These are phyloP conservation scores for Logfia minima DNA, from an alignment of 129 eudicot species.

Conservation along the genomic window DNA sequence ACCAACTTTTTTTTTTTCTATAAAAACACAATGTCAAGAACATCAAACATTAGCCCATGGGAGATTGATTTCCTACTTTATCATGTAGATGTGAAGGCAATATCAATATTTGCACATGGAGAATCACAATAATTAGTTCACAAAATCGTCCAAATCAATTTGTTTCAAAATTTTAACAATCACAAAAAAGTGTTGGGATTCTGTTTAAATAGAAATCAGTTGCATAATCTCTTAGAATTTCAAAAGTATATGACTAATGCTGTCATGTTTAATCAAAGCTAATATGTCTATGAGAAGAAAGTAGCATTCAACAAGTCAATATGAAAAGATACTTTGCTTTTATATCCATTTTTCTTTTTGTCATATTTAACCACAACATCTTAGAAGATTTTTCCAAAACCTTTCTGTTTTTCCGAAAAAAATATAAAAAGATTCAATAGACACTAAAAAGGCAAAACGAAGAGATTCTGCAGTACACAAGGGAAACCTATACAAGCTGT, in stretches of 20 bases:
- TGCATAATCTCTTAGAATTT: constrained; percentile 13
- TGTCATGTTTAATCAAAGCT: constrained; percentile 18
- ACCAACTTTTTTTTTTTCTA: constrained; percentile 9
- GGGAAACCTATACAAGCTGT: not conserved
- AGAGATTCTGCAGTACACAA: constrained; percentile 1
- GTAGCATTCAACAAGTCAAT: constrained; percentile 1
- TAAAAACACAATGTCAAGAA: constrained; percentile 22
- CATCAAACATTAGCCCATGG: constrained; percentile 7
- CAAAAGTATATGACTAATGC: constrained; percentile 5
- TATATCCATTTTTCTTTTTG: constrained; percentile 3
- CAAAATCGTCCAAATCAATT: constrained; percentile 22
- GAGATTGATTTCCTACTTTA: constrained; percentile 6
- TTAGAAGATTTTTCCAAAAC: not conserved
- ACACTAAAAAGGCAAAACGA: constrained; percentile 13
- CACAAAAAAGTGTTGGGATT: constrained; percentile 8
- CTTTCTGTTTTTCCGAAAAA: constrained; percentile 16
- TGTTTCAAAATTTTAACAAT: constrained; percentile 22
- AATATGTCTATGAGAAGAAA: constrained; percentile 26
- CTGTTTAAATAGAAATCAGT: constrained; percentile 9
- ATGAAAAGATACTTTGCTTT: not conserved
- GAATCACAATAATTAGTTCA: constrained; percentile 13
- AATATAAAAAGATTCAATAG: not conserved
- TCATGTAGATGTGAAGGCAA: constrained; percentile 9
- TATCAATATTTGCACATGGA: constrained; percentile 29
- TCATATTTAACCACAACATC: constrained; percentile 27